Evolutionary conservation across 371 early-diverging fungal species (phyloP).

Genomic region (Mucor plumbeus): DNA sequence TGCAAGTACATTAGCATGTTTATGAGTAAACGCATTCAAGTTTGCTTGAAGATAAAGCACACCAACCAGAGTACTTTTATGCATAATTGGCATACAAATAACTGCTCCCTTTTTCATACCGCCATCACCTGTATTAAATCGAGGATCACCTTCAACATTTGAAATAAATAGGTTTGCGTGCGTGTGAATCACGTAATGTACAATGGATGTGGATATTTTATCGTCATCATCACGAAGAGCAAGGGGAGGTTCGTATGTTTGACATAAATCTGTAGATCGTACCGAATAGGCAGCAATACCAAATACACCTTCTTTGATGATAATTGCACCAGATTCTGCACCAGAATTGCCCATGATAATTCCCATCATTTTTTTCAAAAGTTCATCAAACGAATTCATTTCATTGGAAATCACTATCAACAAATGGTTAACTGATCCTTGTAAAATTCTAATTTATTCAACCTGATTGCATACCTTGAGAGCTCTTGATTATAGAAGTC

Average conservation of each 20-base stretch:
- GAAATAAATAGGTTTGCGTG: conserved; percentile 45
- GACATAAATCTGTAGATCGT: conserved; percentile 30
- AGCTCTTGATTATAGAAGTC: conserved; percentile 52
- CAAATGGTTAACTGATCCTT: not conserved
- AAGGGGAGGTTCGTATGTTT: conserved; percentile 47
- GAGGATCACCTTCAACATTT: conserved; percentile 44
- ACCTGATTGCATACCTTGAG: conserved; percentile 37
- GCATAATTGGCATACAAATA: conserved; percentile 62
- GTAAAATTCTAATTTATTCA: not conserved
- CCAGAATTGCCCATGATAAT: conserved; percentile 54
- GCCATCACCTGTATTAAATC: conserved; percentile 41
- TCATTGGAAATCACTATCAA: conserved; percentile 50
- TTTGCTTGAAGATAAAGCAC: conserved; percentile 62
- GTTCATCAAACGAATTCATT: conserved; percentile 54
- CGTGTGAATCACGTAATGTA: conserved; percentile 51
- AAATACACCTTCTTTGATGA: conserved; percentile 49
- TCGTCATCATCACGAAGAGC: conserved; percentile 43
- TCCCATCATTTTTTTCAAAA: conserved; percentile 49
- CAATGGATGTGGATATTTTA: conserved; percentile 41
- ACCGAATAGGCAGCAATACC: conserved; percentile 49
- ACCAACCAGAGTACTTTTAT: conserved; percentile 60
- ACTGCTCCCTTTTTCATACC: conserved; percentile 42
- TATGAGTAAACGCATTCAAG: conserved; percentile 58
- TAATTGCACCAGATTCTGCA: conserved; percentile 51
- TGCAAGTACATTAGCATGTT: conserved; percentile 58